A percentile compares a stretch with the other conserved stretches of the same genome.
These are phyloP conservation scores for Monascus purpureus DNA, from an alignment of 495 filamentous ascomycete species.

Conservation along the genomic window DNA sequence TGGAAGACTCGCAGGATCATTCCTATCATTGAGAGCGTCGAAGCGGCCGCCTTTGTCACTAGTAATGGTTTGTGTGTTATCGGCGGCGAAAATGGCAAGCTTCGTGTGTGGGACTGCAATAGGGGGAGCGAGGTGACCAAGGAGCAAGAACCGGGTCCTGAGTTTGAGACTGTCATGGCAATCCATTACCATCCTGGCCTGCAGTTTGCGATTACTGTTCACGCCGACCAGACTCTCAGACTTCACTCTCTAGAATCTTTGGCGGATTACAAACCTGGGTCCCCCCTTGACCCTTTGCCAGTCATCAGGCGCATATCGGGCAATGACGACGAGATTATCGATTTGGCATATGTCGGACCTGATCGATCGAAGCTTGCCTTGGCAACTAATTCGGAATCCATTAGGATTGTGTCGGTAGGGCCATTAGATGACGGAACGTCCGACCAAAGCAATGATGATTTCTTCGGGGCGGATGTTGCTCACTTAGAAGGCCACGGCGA, in stretches of 20 bases:
- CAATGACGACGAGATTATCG: slow-evolving; percentile 94
- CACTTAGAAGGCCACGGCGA: slow-evolving; percentile 81
- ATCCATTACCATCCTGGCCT: slow-evolving; percentile 49
- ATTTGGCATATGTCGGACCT: slow-evolving; percentile 69
- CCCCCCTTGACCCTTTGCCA: slow-evolving; percentile 32
- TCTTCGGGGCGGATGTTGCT: slow-evolving; percentile 80
- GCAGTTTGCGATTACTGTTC: slow-evolving; percentile 64
- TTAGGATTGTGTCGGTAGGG: slow-evolving; percentile 64
- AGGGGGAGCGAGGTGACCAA: slow-evolving; percentile 65
- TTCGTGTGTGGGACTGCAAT: slow-evolving; percentile 71
- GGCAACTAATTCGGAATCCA: slow-evolving; percentile 88
- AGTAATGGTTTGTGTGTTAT: slow-evolving; percentile 59
- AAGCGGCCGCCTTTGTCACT: slow-evolving; percentile 66
- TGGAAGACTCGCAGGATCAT: slow-evolving; percentile 80
- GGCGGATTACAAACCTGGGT: slow-evolving; percentile 19
- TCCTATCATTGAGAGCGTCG: slow-evolving; percentile 72
- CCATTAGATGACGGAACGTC: slow-evolving; percentile 22
- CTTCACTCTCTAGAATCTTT: slow-evolving; percentile 48
- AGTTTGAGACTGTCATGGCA: slow-evolving; percentile 64
- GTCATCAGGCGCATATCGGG: slow-evolving; percentile 69
- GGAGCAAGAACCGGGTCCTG: slow-evolving; percentile 48
- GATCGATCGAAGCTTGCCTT: slow-evolving; percentile 72
- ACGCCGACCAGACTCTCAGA: slow-evolving; percentile 73
- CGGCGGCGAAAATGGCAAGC: slow-evolving; percentile 69
- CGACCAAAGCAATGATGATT: slow-evolving; percentile 24